These are phyloP conservation scores for Colletotrichum caudatum DNA, from an alignment of 2,329 filamentous ascomycete genomes.

Conservation along the genomic window DNA sequence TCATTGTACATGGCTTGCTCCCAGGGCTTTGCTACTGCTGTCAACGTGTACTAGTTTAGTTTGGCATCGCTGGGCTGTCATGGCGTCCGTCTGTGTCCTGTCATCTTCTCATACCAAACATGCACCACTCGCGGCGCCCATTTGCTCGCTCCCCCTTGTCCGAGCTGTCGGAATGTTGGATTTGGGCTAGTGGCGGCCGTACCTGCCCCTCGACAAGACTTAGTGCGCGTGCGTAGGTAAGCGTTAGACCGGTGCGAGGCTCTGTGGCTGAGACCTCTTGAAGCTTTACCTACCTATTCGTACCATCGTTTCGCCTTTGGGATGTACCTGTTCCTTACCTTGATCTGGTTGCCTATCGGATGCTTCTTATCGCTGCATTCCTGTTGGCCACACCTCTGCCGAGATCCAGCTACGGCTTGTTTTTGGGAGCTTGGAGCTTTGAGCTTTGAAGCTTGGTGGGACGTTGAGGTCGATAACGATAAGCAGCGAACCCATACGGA, in stretches of 20 bases:
- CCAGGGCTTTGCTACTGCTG: background rate
- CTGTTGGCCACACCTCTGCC: slow-evolving; percentile 27
- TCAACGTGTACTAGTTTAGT: background rate
- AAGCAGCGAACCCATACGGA: slow-evolving; percentile 1
- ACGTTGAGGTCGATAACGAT: slow-evolving; percentile 13
- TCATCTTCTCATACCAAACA: background rate
- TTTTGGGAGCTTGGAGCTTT: slow-evolving; percentile 25
- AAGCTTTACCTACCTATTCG: slow-evolving; percentile 17
- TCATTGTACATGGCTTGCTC: background rate
- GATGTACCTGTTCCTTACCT: slow-evolving; percentile 32
- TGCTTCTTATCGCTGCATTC: slow-evolving; percentile 29
- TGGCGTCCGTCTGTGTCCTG: slow-evolving; percentile 25
- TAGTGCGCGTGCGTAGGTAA: slow-evolving; percentile 13
- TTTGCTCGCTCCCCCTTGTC: slow-evolving; percentile 27
- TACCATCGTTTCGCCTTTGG: slow-evolving; percentile 9
- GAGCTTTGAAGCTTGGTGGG: slow-evolving; percentile 20
- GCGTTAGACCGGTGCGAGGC: slow-evolving; percentile 35
- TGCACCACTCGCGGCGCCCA: background rate
- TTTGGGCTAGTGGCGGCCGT: slow-evolving; percentile 34
- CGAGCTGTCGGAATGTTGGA: slow-evolving; percentile 39
- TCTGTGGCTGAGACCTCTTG: slow-evolving; percentile 31
- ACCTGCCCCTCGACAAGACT: slow-evolving; percentile 30
- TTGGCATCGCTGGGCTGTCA: slow-evolving; percentile 1
- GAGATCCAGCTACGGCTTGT: slow-evolving; percentile 21
- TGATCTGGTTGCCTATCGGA: slow-evolving; percentile 20